Base-by-base conservation (phyloP, 2,329 filamentous ascomycete species). In the Aspergillus flavus region DNA sequence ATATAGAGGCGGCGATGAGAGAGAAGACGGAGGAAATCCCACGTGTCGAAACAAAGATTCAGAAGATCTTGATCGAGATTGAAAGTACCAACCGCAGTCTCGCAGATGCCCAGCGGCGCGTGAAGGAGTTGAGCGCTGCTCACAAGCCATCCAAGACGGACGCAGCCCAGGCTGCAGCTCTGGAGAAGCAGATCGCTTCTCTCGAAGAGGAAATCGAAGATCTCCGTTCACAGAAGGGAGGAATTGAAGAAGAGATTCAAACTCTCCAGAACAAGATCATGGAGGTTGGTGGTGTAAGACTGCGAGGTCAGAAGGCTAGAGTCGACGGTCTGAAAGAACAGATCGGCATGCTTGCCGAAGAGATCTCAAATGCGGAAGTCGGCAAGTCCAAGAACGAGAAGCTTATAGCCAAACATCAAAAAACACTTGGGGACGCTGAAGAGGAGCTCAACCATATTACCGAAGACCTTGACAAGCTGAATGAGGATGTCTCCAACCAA, bases 181-280 rank as follows among this genome's bases (percentile, higher is more conserved):
- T 99, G 14, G 87, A 96, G 72, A 93, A 92, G 75, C 92, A 90
- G 69, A 91, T 97, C 58, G 81, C 85, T 9, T 87, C 88, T 64
- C 84, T 96, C 65, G 88, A 93, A 72, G 87, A 87, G 68, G 92
- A 97, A 71, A 87, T 97, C 12, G 87, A 91, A 63, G 91, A 90
- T 71, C 85, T 99, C 11, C 92, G 89, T 65, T 84, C 87, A 11
- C 93, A 98, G 78, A 97, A 91, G n/a, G 87, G 91, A 1, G 95
- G 90, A 53, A 89, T 97, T 10, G 95, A 99, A 75, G 89, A 90
- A 30, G 95, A 98, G 78, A 98, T 99, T 79, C 94, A 96, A 79
- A 85, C 85, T 23, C 84, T 99, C 1, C 94, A 99, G 75, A 90
- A 95, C 84, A 96, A 94, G 83, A 99, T 99, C 73, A 98, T 99